Evolutionary conservation across 176 grass and related monocot genomes (phyloP).

Genomic region (Leersia perrieri): DNA sequence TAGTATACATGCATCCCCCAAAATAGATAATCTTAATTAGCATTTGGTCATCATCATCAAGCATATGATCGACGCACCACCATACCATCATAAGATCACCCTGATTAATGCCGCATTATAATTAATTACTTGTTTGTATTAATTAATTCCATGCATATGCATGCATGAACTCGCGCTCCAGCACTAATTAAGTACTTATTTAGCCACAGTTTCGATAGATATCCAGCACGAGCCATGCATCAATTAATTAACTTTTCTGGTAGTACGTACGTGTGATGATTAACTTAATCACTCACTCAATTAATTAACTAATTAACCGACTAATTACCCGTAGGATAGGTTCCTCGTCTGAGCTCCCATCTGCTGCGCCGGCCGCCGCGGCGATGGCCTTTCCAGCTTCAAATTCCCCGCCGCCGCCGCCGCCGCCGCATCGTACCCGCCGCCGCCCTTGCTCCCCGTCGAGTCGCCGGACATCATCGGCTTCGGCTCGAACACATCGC

Average conservation of each 20-base stretch:
- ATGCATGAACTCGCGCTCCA: slow-evolving; percentile 35
- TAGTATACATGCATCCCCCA: not conserved
- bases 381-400: slow-evolving; percentile 72
- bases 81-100: slow-evolving; percentile 35
- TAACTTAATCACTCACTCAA: not conserved
- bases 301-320: not conserved
- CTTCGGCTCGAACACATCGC: slow-evolving; percentile 68
- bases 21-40: slow-evolving; percentile 41
- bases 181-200: too few relatives aligned
- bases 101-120: slow-evolving; percentile 31
- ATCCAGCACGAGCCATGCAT: slow-evolving; percentile 19
- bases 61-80: slow-evolving; percentile 40
- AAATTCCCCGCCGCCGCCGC: not conserved
- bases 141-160: slow-evolving; percentile 12
- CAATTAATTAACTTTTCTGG: not conserved
- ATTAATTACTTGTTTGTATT: slow-evolving; percentile 2
- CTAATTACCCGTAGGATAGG: slow-evolving; percentile 72
- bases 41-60: slow-evolving; percentile 27
- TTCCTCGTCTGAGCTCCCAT: slow-evolving; percentile 61
- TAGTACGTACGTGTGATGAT: too few relatives aligned
- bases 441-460: slow-evolving; percentile 51
- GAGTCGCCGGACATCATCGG: slow-evolving; percentile 63
- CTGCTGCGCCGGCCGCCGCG: slow-evolving; percentile 63
- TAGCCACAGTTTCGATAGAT: slow-evolving; percentile 40
- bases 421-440: slow-evolving; percentile 31